Evolutionary conservation across 2,329 filamentous ascomycete species (phyloP).

Genomic region (Venturia pyrina): DNA sequence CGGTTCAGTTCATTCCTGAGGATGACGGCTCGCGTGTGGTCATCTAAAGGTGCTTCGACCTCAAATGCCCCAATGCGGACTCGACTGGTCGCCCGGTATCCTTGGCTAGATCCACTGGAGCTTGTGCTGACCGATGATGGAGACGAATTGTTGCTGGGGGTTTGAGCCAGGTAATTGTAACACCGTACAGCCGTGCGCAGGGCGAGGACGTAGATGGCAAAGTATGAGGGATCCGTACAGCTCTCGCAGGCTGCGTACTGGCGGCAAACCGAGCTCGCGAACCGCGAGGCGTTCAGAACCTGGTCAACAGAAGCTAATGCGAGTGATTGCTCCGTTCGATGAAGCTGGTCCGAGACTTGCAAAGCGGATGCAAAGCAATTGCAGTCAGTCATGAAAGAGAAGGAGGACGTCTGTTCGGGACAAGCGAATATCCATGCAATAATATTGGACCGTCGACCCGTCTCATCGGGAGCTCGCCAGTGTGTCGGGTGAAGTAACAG

Average conservation of each 20-base stretch:
- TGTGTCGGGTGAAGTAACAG: background rate
- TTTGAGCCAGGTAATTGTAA: constrained; percentile 7
- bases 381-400: constrained; percentile 11
- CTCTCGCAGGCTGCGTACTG: constrained; percentile 11
- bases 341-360: constrained; percentile 12
- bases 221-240: constrained; percentile 11
- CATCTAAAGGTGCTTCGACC: constrained; percentile 9
- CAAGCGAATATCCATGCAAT: constrained; percentile 2
- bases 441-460: background rate
- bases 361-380: constrained; percentile 11
- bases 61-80: constrained; percentile 12
- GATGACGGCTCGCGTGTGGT: constrained; percentile 9
- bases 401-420: background rate
- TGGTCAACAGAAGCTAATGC: constrained; percentile 10
- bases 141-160: constrained; percentile 8
- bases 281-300: constrained; percentile 7
- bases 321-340: constrained; percentile 8
- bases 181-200: constrained; percentile 7
- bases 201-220: constrained; percentile 11
- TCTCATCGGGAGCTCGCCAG: background rate
- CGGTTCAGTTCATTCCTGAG: constrained; percentile 7
- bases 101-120: constrained; percentile 5
- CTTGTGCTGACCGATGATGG: constrained; percentile 6
- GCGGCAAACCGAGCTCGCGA: constrained; percentile 2
- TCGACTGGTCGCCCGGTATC: background rate